Conservation (phyloP, 352 stramenopile genomes). For the Globisporangium nodosum region DNA sequence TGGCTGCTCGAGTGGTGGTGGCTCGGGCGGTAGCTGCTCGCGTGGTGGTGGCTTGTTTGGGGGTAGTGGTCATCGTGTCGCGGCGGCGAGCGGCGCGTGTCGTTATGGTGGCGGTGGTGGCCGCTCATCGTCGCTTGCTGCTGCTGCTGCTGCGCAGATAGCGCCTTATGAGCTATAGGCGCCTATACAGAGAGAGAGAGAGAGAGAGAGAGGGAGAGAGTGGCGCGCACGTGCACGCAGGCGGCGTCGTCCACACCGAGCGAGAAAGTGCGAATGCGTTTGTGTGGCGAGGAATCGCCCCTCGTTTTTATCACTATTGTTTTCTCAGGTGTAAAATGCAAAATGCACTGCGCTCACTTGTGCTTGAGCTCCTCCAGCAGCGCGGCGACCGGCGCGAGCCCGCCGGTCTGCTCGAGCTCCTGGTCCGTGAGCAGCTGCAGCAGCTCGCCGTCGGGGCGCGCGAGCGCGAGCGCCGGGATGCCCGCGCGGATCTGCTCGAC, state of each 20-base stretch:
- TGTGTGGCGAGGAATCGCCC: too few species aligned
- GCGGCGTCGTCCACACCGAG: too few species aligned
- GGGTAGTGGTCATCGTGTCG: background rate
- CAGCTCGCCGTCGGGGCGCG: constrained; percentile 11
- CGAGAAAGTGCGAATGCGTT: too few species aligned
- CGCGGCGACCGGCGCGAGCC: constrained; percentile 4
- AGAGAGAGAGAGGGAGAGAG: background rate
- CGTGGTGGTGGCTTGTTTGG: background rate
- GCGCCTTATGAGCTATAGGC: too few species aligned
- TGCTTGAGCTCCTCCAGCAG: background rate
- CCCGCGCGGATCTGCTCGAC: constrained; percentile 18
- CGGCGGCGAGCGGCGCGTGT: background rate
- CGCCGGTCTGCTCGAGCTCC: constrained; percentile 9
- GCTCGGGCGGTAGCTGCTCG: background rate
- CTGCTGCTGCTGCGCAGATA: background rate
- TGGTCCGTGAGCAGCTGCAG: constrained; percentile 12
- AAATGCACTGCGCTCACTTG: background rate
- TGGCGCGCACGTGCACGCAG: too few species aligned
- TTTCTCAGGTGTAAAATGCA: too few species aligned
- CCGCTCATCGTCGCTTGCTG: background rate
- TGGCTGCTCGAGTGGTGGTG: background rate
- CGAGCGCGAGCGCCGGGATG: constrained; percentile 23
- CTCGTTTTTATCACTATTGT: too few species aligned
- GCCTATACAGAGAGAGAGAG: background rate
- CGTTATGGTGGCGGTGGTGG: background rate